Evolutionary conservation across 495 filamentous ascomycete genomes (phyloP), one percentile per base, ranked within the genome.

Genomic region (Neurospora intermedia): DNA sequence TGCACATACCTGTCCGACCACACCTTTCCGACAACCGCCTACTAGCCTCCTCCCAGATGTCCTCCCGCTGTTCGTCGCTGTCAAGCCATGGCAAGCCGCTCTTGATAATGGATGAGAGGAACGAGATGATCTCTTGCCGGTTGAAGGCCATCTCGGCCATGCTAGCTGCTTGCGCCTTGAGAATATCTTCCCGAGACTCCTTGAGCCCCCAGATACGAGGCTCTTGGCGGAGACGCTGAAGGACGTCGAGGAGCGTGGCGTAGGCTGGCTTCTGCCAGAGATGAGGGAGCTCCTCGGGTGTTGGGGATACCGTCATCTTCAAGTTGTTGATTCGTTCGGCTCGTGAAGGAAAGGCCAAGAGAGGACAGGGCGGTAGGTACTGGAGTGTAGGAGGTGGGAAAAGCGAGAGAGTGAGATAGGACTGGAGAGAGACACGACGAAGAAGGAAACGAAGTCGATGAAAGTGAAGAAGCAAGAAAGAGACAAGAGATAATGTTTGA

Each of bases 21-120:
- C 93, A 96, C 13, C 95, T 87, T 79, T 97, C 94, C 35, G 91
- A 88, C 43, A 98, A 83, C 43, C 96, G 86, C 71, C 86, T 87
- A 74, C 91, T 91, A 6, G 95, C 93, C 62, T 89, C 82, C 74
- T 93, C 90, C 92, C 93, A 96, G 16, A 98, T 83, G 11, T 84
- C 81, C 77, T 97, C 95, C 71, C 87, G 87, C 73, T 89, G 83
- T 38, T 88, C 88, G 43, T 94, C 92, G 39, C 88, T 86, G 4
- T 88, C 80, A 11, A 98, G 84, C 95, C 96, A 98, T 35, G 82
- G 75, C 4, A 98, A 83, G 9, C 85, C 82, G 75, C 88, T 95
- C 35, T 90, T 86, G 76, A 98, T 89, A 77, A 98, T 90, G 69
- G 85, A 84, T 13, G 91, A 92, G 10, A 98, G 84, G 78, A 96